Evolutionary conservation across 352 stramenopile species (phyloP), one percentile per base, ranked within the genome.

Genomic region (Globisporangium nodosum): DNA sequence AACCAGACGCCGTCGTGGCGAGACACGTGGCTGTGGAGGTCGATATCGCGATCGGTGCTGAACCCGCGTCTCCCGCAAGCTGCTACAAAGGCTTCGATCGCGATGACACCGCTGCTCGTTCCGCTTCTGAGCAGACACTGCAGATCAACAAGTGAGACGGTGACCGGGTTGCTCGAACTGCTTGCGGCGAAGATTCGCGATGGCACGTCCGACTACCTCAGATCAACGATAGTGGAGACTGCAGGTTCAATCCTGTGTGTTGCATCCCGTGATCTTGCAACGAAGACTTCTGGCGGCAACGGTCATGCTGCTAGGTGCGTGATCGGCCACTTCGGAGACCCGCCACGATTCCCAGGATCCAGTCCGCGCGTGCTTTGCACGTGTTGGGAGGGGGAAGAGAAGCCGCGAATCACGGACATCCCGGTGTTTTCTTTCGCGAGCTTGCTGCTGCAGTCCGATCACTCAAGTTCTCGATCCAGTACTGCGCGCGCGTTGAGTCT

Each of bases 211-310:
- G 54, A 68, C 43, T 20, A 56, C 18, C 51, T 78, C 30, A 64
- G 47, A 15, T 60, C 39, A 11, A 61, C 64, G 33, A 69, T 82
- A 43, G 54, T 68, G 4, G 55, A 77, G 51, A 57, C 72, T 8
- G 72, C 70, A 20, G 70, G 67, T 13, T 61, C 70, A 20, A 61
- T 83, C 21, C 52, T 81, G 54, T 85, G 76, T 35, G 70, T 66
- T 37, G 52, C 48, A 13, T 57, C 52, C n/a, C 43, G 43, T 30
- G 43, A 49, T 27, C 43, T 49, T 7, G 43, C 43, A 7, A 21
- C 3, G 8, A 40, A 46, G 30, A 31, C 42, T 21, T 12, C 12
- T 3, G n/a, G 15, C 7, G 42, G 9, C 43, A 13, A 49, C 43
- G 11, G n/a, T 3, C 12, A 6, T 43, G 11, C 4, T 5, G 3